phyloP scores from a whole-genome alignment of 768 basidiomycete genomes.

The Rhodotorula babjevae region DNA sequence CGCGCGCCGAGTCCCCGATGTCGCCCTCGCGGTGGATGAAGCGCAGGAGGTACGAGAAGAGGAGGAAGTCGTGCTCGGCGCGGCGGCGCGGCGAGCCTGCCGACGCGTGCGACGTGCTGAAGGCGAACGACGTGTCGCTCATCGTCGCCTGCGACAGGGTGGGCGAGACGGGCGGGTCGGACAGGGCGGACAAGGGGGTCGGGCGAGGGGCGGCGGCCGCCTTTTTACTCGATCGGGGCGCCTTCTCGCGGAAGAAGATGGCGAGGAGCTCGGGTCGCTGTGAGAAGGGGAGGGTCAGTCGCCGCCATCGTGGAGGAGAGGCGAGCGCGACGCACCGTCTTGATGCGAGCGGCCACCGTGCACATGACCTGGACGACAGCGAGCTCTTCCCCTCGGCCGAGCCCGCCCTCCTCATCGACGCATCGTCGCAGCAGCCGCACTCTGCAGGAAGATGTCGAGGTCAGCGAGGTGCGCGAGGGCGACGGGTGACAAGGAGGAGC shows the following conservation, averaged over 20 bases:
- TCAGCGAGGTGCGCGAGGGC: too few species aligned
- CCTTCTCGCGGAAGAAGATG: conserved; percentile 95
- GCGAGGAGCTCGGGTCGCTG: conserved; percentile 76
- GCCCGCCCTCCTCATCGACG: conserved; percentile 67
- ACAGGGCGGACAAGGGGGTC: conserved; percentile 30
- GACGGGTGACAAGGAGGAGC: rapidly evolving
- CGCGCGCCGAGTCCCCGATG: conserved; percentile 87
- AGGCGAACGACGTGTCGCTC: conserved; percentile 52
- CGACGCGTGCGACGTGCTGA: conserved; percentile 40
- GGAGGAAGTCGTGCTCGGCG: conserved; percentile 85
- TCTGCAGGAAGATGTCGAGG: not conserved
- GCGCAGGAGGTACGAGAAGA: conserved; percentile 91
- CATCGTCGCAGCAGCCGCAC: conserved; percentile 75
- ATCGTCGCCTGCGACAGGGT: conserved; percentile 58
- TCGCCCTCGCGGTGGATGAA: conserved; percentile 91
- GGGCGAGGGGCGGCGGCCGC: conserved; percentile 33
- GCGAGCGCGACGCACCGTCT: conserved; percentile 50
- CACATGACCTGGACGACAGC: conserved; percentile 79
- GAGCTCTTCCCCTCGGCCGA: conserved; percentile 49
- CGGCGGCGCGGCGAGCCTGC: conserved; percentile 52
- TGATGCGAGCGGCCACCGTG: conserved; percentile 84
- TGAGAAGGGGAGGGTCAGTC: not conserved
- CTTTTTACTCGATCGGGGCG: conserved; percentile 57
- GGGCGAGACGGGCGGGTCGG: conserved; percentile 52
- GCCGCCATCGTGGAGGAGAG: too few species aligned